Conservation (phyloP, 2,329 filamentous ascomycete species). For the Monilinia fructigena region DNA sequence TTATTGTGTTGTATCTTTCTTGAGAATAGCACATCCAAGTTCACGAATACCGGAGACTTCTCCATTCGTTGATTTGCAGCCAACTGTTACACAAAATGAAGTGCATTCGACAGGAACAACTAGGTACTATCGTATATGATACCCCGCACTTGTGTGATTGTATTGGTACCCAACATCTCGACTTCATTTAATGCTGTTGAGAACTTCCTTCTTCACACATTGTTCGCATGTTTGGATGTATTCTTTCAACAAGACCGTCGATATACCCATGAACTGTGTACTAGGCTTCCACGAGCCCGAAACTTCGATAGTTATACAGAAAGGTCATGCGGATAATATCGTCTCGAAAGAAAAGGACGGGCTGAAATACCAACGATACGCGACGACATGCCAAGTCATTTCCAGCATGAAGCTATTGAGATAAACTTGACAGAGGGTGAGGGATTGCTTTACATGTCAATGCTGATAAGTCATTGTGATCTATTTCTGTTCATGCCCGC, state of each 20-base stretch:
- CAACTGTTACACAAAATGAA: not conserved
- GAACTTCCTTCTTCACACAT: not conserved
- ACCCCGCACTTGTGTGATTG: conserved; percentile 12
- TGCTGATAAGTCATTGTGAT: not conserved
- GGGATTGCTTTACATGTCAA: not conserved
- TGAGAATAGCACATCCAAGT: not conserved
- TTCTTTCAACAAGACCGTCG: not conserved
- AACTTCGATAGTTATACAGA: conserved; percentile 11
- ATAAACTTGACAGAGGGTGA: not conserved
- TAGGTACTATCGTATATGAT: conserved; percentile 9
- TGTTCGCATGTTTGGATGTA: not conserved
- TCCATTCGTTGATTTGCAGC: not conserved
- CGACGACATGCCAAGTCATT: not conserved
- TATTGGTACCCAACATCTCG: conserved; percentile 7
- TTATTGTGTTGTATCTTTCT: not conserved
- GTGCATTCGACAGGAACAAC: not conserved
- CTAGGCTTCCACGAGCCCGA: conserved; percentile 1
- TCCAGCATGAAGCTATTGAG: not conserved
- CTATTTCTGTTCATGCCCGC: not conserved
- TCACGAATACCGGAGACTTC: conserved; percentile 1
- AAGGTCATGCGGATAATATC: conserved; percentile 17
- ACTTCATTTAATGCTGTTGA: not conserved
- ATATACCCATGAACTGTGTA: not conserved
- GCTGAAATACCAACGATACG: conserved; percentile 15
- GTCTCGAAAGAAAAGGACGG: not conserved